A percentile compares a stretch with the other conserved stretches of the same genome.
Evolutionary conservation across 306 rosid genomes (phyloP).

Genomic region (Geum urbanum): DNA sequence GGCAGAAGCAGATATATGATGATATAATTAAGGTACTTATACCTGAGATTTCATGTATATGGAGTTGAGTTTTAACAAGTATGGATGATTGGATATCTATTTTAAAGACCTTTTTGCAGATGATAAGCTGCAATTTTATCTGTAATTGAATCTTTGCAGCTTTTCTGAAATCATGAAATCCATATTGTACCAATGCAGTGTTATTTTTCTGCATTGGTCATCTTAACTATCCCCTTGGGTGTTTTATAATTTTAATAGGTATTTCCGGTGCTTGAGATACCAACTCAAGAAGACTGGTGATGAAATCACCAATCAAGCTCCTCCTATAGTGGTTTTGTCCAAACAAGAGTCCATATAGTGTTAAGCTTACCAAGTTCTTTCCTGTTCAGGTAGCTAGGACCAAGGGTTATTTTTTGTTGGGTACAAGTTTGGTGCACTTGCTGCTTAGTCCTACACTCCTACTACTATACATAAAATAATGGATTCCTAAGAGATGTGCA

Average conservation of each 20-base stretch:
- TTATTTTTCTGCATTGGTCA: background rate
- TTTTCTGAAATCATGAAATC: background rate
- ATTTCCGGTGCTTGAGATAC: background rate
- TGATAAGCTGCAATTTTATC: background rate
- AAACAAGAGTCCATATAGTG: background rate
- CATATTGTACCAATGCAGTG: background rate
- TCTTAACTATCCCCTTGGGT: background rate
- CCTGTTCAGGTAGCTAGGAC: slow-evolving; percentile 1
- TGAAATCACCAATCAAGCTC: background rate
- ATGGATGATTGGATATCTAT: too few species aligned
- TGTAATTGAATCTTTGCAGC: background rate
- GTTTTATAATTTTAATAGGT: background rate
- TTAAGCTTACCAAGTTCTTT: background rate
- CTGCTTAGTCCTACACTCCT: slow-evolving; percentile 30
- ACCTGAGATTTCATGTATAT: background rate
- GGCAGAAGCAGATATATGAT: background rate
- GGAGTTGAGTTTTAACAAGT: background rate
- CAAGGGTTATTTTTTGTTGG: background rate
- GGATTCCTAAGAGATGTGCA: slow-evolving; percentile 49
- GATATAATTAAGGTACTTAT: background rate
- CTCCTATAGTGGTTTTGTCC: too few species aligned
- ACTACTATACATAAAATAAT: slow-evolving; percentile 21
- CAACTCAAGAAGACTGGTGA: slow-evolving; percentile 2
- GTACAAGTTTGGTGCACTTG: slow-evolving; percentile 26
- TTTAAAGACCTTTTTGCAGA: background rate